These are phyloP conservation scores for Persicaria tinctoria DNA, from an alignment of 148 eudicot species.

Conservation along the genomic window DNA sequence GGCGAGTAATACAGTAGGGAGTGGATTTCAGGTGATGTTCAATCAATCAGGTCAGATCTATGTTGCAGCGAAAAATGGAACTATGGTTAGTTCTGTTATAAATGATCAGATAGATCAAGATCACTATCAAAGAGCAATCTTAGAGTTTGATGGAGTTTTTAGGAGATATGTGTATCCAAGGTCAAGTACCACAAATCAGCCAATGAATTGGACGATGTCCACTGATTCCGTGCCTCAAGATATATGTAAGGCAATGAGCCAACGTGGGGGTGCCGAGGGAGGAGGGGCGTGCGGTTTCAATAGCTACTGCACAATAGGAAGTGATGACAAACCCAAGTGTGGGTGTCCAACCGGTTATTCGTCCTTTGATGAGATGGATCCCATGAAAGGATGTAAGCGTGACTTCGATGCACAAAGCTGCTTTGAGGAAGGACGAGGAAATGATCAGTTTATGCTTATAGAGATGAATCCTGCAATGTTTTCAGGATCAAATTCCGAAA, in stretches of 20 bases:
- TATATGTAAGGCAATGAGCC: conserved; percentile 21
- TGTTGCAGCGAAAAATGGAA: background rate
- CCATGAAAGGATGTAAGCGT: conserved; percentile 36
- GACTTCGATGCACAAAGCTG: conserved; percentile 21
- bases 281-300: conserved; percentile 61
- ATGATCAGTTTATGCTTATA: conserved; percentile 14
- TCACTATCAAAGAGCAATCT: conserved; percentile 17
- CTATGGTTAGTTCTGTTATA: background rate
- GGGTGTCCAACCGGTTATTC: conserved; percentile 37
- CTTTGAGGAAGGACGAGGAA: conserved; percentile 3
- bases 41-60: background rate
- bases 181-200: no score
- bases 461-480: conserved; percentile 22
- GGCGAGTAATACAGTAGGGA: background rate
- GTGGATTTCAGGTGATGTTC: background rate
- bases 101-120: background rate
- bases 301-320: conserved; percentile 33
- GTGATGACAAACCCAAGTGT: conserved; percentile 31
- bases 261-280: background rate
- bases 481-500: conserved; percentile 23
- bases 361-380: conserved; percentile 32
- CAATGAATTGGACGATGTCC: conserved; percentile 20
- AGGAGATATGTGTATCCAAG: conserved; percentile 21
- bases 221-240: conserved; percentile 28
- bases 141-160: conserved; percentile 31